Evolutionary conservation across 345 rosid species (phyloP), one percentile per base, ranked within the genome.

Genomic region (Schrenkiella parvula): DNA sequence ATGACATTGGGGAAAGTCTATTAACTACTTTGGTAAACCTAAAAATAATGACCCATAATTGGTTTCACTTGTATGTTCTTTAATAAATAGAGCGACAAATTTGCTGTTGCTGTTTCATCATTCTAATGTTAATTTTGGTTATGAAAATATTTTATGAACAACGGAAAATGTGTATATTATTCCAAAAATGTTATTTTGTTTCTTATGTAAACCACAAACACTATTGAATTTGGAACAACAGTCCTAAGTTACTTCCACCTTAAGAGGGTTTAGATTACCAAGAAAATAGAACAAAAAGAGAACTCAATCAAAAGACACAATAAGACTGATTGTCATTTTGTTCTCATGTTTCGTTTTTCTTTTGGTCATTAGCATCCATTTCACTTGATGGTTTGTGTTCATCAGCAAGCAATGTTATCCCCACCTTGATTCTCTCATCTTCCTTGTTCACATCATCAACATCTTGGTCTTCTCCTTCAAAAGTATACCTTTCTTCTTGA

Each of bases 391-490:
- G 32, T 37, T 28, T 46, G 35, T 55, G 8, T 44, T 73, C 72
- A 37, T 21, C 42, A 32, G 38, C 5, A 46, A 2, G 35, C 19
- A 8, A 0, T 47, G 57, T 41, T 62, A 7, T 39, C 14, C 32
- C 37, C 63, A 28, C 67, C 29, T 60, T n/a, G 11, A 15, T 2
- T 25, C 11, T 53, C 8, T 42, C 55, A 9, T 63, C 64, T 53
- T 42, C 12, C 47, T 42, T 64, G 3, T 63, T 39, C 19, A 44
- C 44, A 18, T 77, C 14, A 17, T 76, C 77, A 39, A 42, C 78
- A 11, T 64, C 29, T n/a, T n/a, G n/a, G n/a, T n/a, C 80, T 8
- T 71, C 73, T 42, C 74, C 77, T 29, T 65, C 82, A n/a, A 29
- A 39, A 37, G 1, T 10, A 22, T 37, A 18, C 25, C 2, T 48